A percentile compares a stretch with the other conserved stretches of the same genome.
Conservation (phyloP, 2,329 filamentous ascomycete genomes). For the Cladobotryum protrusum region DNA sequence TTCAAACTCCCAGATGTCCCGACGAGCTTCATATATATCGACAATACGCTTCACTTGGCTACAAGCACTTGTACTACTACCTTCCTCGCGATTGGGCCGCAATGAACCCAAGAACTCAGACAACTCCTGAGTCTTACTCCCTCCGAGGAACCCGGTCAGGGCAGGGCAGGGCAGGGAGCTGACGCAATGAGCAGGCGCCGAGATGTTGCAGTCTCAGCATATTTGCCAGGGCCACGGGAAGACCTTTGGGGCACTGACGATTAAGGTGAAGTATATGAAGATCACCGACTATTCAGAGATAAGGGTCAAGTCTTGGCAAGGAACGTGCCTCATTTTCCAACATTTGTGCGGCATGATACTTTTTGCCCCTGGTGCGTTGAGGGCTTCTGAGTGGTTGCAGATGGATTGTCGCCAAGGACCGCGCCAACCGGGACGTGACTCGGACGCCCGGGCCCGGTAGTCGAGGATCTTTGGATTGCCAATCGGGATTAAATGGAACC, state of each 20-base stretch:
- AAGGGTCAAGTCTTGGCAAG: slow-evolving; percentile 1
- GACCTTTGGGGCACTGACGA: too few relatives aligned
- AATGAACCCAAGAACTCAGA: background rate
- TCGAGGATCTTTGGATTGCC: background rate
- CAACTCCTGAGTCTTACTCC: slow-evolving; percentile 5
- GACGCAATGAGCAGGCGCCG: slow-evolving; percentile 1
- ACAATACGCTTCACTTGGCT: too few relatives aligned
- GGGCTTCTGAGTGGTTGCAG: background rate
- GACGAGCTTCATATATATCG: slow-evolving; percentile 1
- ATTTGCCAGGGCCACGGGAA: too few relatives aligned
- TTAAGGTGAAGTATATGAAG: background rate
- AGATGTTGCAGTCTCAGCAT: background rate
- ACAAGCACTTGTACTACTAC: background rate
- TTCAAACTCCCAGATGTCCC: background rate
- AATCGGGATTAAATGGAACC: background rate
- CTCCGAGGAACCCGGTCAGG: background rate
- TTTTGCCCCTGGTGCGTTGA: background rate
- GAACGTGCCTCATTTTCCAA: slow-evolving; percentile 1
- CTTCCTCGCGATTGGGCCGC: background rate
- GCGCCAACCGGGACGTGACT: background rate
- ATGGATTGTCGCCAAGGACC: background rate
- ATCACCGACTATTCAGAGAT: slow-evolving; percentile 1
- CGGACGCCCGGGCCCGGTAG: background rate
- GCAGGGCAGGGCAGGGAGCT: background rate
- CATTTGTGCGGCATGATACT: slow-evolving; percentile 1